Percentiles rank a stretch among this genome's conserved stretches.
Conservation (phyloP, 305 asterid species). For the Ilex paraguariensis region DNA sequence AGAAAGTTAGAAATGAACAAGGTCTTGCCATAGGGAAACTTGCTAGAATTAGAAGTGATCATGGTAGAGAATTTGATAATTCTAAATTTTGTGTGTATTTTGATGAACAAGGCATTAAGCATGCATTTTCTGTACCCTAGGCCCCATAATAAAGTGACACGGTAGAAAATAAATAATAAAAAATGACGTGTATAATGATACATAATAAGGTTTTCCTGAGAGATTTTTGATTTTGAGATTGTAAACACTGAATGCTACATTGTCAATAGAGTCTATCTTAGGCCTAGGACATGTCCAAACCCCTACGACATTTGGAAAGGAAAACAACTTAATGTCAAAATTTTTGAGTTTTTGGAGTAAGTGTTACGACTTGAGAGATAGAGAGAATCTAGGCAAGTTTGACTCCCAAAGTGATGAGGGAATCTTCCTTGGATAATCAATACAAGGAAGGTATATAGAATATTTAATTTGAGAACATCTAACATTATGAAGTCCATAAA, state of each 20-base stretch:
- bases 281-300: neutral
- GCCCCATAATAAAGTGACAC: neutral
- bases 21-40: too few relatives aligned
- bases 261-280: neutral
- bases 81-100: too few relatives aligned
- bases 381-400: neutral
- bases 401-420: neutral
- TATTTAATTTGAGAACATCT: neutral
- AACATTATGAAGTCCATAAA: neutral
- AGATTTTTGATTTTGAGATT: too few relatives aligned
- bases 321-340: neutral
- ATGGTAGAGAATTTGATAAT: too few relatives aligned
- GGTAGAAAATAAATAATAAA: neutral
- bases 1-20: too few relatives aligned
- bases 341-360: neutral
- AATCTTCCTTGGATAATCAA: neutral
- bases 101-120: neutral
- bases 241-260: neutral
- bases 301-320: neutral
- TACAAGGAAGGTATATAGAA: neutral
- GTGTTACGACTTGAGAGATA: neutral
- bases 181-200: neutral
- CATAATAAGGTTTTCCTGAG: too few relatives aligned
- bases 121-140: neutral
- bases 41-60: too few relatives aligned